Evolutionary conservation across 139 green algal genomes (phyloP).

Genomic region (Marvania coccoides): DNA sequence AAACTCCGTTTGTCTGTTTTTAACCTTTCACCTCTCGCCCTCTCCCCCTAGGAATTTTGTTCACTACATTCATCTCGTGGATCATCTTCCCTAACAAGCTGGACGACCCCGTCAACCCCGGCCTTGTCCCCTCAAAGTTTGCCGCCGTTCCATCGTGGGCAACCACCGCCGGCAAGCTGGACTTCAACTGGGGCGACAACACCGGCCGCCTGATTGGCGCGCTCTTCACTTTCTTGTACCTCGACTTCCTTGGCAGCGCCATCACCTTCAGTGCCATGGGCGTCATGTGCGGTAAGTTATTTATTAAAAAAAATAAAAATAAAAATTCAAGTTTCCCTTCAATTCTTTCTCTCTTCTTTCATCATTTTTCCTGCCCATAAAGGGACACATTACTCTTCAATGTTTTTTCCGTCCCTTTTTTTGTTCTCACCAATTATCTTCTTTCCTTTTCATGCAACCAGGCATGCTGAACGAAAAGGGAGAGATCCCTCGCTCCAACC

Average conservation of each 20-base stretch:
- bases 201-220: slow-evolving; percentile 19
- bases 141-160: not conserved
- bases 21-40: no score
- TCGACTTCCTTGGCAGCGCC: slow-evolving; percentile 41
- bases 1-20: no score
- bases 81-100: slow-evolving; percentile 38
- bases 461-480: slow-evolving; percentile 23
- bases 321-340: no score
- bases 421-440: no score
- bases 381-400: no score
- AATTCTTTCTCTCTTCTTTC: no score
- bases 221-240: slow-evolving; percentile 35
- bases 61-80: slow-evolving; percentile 53
- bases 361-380: no score
- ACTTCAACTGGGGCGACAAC: slow-evolving; percentile 44
- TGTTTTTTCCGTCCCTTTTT: no score
- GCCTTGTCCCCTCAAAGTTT: not conserved
- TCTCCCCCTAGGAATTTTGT: no score
- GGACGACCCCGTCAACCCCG: slow-evolving; percentile 15
- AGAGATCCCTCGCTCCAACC: slow-evolving; percentile 25
- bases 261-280: slow-evolving; percentile 39
- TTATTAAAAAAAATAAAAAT: no score
- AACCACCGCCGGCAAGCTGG: slow-evolving; percentile 27
- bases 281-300: slow-evolving; percentile 30
- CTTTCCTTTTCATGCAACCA: no score